Percentiles rank a stretch among this genome's conserved stretches.
phyloP scores from a whole-genome alignment of 208 protist species.

The Naegleria gruberi region DNA sequence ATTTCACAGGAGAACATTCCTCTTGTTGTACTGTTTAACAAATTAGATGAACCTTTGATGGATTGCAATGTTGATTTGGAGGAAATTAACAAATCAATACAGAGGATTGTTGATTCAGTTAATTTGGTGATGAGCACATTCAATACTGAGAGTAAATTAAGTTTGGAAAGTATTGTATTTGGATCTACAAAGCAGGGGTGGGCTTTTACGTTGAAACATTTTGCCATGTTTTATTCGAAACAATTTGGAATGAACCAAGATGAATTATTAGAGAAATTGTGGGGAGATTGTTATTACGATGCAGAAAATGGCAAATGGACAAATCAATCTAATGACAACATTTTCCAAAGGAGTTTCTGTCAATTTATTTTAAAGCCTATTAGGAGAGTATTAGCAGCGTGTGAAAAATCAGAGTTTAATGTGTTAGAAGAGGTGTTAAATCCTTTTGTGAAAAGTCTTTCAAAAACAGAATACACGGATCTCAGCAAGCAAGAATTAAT shows the following conservation, averaged over 20 bases:
- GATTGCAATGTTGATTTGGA: constrained; percentile 83
- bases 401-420: constrained; percentile 4
- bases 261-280: not conserved
- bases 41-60: constrained; percentile 91
- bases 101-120: constrained; percentile 71
- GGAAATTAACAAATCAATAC: constrained; percentile 61
- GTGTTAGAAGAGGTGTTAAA: not conserved
- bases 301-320: not conserved
- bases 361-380: constrained; percentile 24
- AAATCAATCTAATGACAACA: not conserved
- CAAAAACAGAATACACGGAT: not conserved
- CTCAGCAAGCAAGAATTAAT: constrained; percentile 17
- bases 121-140: constrained; percentile 97
- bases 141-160: constrained; percentile 59
- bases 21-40: constrained; percentile 98
- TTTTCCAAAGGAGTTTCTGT: constrained; percentile 21
- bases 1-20: constrained; percentile 93
- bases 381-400: not conserved
- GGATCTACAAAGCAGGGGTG: constrained; percentile 38
- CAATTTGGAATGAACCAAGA: constrained; percentile 34
- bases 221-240: constrained; percentile 46
- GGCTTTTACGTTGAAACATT: constrained; percentile 51
- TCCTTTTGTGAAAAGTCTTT: constrained; percentile 12
- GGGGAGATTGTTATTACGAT: constrained; percentile 25
- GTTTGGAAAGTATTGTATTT: constrained; percentile 1